Percentiles rank a stretch among this genome's conserved stretches.
These are phyloP conservation scores for Populus hybrid DNA, from an alignment of 441 rosid species.

Conservation along the genomic window DNA sequence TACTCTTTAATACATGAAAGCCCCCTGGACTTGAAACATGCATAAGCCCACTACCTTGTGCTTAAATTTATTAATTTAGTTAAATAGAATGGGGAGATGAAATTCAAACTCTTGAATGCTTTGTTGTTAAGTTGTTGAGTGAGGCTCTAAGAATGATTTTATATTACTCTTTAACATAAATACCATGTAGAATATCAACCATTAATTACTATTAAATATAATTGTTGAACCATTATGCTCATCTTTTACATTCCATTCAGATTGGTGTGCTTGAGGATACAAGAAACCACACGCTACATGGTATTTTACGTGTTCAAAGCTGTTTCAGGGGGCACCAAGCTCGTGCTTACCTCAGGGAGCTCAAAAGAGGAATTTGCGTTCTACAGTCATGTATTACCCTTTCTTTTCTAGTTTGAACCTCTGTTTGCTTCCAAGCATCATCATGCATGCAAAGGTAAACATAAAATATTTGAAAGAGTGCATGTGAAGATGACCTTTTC, in stretches of 20 bases:
- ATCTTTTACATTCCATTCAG: slow-evolving; percentile 36
- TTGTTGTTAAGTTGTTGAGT: background rate
- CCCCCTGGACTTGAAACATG: background rate
- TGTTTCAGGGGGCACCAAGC: slow-evolving; percentile 94
- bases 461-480: background rate
- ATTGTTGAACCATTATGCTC: background rate
- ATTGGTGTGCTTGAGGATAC: slow-evolving; percentile 98
- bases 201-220: background rate
- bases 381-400: slow-evolving; percentile 78
- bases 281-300: slow-evolving; percentile 90
- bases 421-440: slow-evolving; percentile 12
- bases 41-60: background rate
- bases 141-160: background rate
- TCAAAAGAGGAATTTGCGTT: slow-evolving; percentile 56
- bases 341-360: slow-evolving; percentile 57
- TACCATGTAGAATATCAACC: background rate
- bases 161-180: background rate
- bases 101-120: background rate
- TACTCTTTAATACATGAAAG: background rate
- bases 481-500: background rate
- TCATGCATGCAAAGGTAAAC: background rate
- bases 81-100: background rate
- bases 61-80: background rate
- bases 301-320: slow-evolving; percentile 92
- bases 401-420: slow-evolving; percentile 8